These are phyloP conservation scores for Ophiostoma montium DNA, from an alignment of 2,329 filamentous ascomycete species.

Conservation along the genomic window DNA sequence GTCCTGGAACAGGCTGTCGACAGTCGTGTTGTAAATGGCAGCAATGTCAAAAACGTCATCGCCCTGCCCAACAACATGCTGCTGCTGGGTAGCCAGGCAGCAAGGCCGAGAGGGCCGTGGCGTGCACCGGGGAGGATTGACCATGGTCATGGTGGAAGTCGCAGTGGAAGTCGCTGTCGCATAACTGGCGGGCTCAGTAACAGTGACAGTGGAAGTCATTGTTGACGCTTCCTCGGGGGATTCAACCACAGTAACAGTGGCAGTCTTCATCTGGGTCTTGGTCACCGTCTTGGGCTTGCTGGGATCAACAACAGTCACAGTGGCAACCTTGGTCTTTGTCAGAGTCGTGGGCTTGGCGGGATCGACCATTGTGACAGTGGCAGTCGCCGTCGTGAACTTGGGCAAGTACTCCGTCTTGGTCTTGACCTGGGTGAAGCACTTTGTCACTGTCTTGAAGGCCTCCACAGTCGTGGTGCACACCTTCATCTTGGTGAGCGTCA, in stretches of 20 bases:
- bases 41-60: slow-evolving; percentile 5
- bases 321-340: neutral
- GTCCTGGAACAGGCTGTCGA: slow-evolving; percentile 3
- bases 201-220: neutral
- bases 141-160: no score
- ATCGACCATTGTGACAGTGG: slow-evolving; percentile 4
- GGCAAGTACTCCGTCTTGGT: slow-evolving; percentile 8
- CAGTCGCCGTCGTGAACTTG: slow-evolving; percentile 4
- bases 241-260: neutral
- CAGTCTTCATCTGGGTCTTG: no score
- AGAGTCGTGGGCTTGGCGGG: neutral
- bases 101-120: neutral
- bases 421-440: slow-evolving; percentile 7
- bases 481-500: neutral
- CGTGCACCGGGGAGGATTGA: neutral
- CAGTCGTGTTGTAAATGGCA: slow-evolving; percentile 5
- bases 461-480: slow-evolving; percentile 3
- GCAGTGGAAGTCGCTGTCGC: neutral
- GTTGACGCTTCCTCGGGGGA: neutral
- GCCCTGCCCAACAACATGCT: slow-evolving; percentile 5
- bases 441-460: slow-evolving; percentile 6
- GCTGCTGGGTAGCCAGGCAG: neutral
- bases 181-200: neutral
- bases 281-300: neutral
- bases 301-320: neutral